Evolutionary conservation across 768 basidiomycete genomes (phyloP).

Genomic region (Russula virescens): DNA sequence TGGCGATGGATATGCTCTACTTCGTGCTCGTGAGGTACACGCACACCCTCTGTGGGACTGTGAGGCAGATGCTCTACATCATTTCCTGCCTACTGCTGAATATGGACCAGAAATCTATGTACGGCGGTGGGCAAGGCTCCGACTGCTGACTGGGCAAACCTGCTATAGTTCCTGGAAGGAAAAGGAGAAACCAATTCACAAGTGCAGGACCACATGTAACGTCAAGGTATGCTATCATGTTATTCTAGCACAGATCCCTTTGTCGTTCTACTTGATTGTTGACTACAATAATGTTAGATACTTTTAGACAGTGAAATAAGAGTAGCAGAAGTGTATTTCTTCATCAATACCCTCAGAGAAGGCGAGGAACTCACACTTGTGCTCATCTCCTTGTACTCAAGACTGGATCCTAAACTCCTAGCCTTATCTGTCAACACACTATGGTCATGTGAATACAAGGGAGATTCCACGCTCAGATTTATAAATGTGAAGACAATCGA

Average conservation of each 20-base stretch:
- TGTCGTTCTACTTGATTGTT: too few relatives aligned
- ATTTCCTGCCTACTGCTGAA: neutral
- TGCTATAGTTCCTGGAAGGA: neutral
- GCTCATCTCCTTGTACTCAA: neutral
- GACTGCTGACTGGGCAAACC: too few relatives aligned
- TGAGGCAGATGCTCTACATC: neutral
- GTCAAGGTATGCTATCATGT: neutral
- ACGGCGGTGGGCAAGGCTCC: neutral
- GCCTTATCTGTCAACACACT: neutral
- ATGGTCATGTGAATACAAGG: neutral
- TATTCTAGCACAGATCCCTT: neutral
- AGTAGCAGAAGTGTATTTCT: neutral
- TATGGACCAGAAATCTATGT: neutral
- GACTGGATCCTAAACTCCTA: neutral
- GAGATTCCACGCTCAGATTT: neutral
- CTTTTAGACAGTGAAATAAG: neutral
- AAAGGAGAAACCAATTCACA: neutral
- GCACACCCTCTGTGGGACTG: neutral
- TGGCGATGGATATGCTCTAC: neutral
- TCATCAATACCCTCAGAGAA: neutral
- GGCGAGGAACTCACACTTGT: neutral
- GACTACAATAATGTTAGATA: neutral
- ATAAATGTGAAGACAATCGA: neutral
- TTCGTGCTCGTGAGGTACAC: neutral
- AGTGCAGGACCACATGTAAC: neutral